These are phyloP conservation scores for Flaveria ramosissima DNA, from an alignment of 129 eudicot genomes.

Conservation along the genomic window DNA sequence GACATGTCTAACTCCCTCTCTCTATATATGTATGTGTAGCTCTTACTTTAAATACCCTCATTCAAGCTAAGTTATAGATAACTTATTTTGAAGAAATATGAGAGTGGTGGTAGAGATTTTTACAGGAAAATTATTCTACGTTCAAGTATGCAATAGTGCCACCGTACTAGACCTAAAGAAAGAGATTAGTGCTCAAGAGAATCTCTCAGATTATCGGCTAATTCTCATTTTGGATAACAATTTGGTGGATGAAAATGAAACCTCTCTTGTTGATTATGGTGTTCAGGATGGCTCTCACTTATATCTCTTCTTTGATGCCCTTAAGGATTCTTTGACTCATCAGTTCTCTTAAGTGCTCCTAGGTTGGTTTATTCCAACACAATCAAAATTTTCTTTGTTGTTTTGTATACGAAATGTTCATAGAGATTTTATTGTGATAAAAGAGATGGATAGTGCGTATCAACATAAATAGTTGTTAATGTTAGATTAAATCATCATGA, in stretches of 20 bases:
- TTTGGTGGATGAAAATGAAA: conserved; percentile 38
- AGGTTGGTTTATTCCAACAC: conserved; percentile 2
- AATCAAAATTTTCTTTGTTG: not conserved
- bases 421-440: not conserved
- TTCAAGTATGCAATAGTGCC: conserved; percentile 43
- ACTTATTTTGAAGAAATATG: conserved; percentile 26
- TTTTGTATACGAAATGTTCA: not conserved
- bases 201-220: conserved; percentile 44
- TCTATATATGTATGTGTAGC: conserved; percentile 23
- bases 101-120: conserved; percentile 51
- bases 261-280: conserved; percentile 45
- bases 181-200: conserved; percentile 51
- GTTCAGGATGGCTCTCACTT: conserved; percentile 56
- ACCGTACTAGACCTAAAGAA: conserved; percentile 56
- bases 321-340: conserved; percentile 16
- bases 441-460: not conserved
- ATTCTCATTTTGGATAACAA: conserved; percentile 34
- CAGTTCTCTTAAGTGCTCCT: conserved; percentile 1
- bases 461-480: not conserved
- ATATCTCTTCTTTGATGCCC: conserved; percentile 46
- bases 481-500: too few relatives aligned
- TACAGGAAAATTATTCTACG: conserved; percentile 48
- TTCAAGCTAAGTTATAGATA: not conserved
- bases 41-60: not conserved
- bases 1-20: not conserved